Conservation (phyloP, 257 asterid genomes). For the Nicotiana tomentosiformis region DNA sequence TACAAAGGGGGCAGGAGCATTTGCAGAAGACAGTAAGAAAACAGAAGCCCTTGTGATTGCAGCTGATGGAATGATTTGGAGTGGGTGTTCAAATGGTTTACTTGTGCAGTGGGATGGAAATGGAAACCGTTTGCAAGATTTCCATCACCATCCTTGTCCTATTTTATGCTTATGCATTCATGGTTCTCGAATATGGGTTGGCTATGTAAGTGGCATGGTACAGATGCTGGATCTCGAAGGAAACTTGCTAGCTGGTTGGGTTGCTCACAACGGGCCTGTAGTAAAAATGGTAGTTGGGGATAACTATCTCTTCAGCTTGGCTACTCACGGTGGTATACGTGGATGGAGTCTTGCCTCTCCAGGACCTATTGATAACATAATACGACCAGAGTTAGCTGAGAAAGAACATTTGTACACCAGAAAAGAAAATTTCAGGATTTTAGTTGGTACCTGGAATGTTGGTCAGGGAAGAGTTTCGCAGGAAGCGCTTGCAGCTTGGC, state of each 20-base stretch:
- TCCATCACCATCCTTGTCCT: constrained; percentile 70
- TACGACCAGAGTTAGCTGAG: constrained; percentile 51
- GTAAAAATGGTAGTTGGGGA: constrained; percentile 57
- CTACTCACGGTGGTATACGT: constrained; percentile 89
- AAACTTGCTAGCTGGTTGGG: constrained; percentile 62
- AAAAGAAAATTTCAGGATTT: constrained; percentile 46
- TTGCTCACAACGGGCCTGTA: constrained; percentile 82
- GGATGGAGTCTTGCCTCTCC: constrained; percentile 95
- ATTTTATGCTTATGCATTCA: constrained; percentile 59
- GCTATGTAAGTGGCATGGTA: constrained; percentile 75
- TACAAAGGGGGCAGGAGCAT: constrained; percentile 67
- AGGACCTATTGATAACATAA: constrained; percentile 60
- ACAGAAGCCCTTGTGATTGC: constrained; percentile 72
- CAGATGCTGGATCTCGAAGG: constrained; percentile 83
- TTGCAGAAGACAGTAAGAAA: constrained; percentile 60
- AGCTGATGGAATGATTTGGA: constrained; percentile 82
- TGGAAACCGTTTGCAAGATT: constrained; percentile 77
- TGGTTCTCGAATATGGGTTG: constrained; percentile 80
- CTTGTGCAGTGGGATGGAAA: constrained; percentile 92
- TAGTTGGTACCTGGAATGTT: constrained; percentile 94
- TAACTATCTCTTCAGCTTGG: constrained; percentile 68
- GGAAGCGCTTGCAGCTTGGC: constrained; percentile 81
- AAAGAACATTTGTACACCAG: constrained; percentile 52
- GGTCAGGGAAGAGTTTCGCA: constrained; percentile 94
- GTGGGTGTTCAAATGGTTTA: constrained; percentile 72